These are phyloP conservation scores for Ustilago hordei DNA, from an alignment of 1,284 basidiomycete species.

Conservation along the genomic window DNA sequence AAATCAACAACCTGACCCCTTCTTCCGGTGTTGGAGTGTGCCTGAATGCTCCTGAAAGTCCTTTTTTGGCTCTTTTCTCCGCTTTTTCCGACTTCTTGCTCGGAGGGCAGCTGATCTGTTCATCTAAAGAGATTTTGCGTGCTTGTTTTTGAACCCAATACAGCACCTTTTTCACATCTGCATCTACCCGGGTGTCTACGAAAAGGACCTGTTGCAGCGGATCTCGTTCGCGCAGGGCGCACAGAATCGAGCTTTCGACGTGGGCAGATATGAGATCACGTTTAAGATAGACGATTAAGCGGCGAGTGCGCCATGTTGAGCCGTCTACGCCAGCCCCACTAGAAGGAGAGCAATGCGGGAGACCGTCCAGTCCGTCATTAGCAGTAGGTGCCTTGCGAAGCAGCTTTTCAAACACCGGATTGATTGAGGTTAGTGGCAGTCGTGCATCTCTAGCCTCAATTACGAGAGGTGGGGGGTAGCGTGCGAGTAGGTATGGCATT, in stretches of 20 bases:
- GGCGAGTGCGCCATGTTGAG: constrained; percentile 67
- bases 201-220: constrained; percentile 72
- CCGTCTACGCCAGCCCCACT: constrained; percentile 52
- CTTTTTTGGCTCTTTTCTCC: constrained; percentile 47
- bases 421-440: constrained; percentile 92
- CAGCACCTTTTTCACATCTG: constrained; percentile 72
- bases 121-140: constrained; percentile 18
- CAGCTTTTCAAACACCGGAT: constrained; percentile 75
- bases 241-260: constrained; percentile 76
- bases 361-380: constrained; percentile 28
- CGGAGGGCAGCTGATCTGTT: constrained; percentile 10
- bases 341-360: background rate
- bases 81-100: constrained; percentile 20
- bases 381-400: constrained; percentile 61
- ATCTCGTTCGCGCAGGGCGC: constrained; percentile 71
- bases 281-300: constrained; percentile 92
- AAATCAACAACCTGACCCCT: constrained; percentile 64
- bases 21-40: constrained; percentile 65
- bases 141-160: constrained; percentile 67
- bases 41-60: constrained; percentile 64
- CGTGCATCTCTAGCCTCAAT: constrained; percentile 94
- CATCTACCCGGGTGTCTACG: constrained; percentile 72
- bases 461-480: constrained; percentile 83
- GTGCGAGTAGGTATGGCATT: constrained; percentile 74
- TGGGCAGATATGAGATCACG: constrained; percentile 86